A percentile compares a stretch with the other conserved stretches of the same genome.
Evolutionary conservation across 352 stramenopile genomes (phyloP).

Genomic region (Pilasporangium apinafurcum): DNA sequence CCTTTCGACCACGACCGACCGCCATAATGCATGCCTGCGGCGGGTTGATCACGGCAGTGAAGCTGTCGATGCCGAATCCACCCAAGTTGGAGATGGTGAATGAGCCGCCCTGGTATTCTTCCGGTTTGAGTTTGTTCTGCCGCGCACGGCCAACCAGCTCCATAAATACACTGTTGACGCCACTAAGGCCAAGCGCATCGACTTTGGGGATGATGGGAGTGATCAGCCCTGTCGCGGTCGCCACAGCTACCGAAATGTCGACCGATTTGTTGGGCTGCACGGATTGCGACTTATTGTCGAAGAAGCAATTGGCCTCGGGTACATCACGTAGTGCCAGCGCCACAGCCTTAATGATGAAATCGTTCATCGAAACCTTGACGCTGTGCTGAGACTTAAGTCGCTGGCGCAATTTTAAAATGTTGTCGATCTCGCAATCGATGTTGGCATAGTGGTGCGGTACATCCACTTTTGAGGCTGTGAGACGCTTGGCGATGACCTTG

Average conservation of each 20-base stretch:
- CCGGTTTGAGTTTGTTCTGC: conserved; percentile 96
- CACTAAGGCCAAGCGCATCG: conserved; percentile 90
- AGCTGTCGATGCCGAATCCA: conserved; percentile 97
- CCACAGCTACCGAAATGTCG: conserved; percentile 98
- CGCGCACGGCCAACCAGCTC: conserved; percentile 95
- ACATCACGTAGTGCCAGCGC: conserved; percentile 97
- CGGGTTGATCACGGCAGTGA: conserved; percentile 98
- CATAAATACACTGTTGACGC: conserved; percentile 95
- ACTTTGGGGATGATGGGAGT: conserved; percentile 96
- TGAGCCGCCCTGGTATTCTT: conserved; percentile 98
- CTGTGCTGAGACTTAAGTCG: conserved; percentile 89
- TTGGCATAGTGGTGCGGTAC: conserved; percentile 97
- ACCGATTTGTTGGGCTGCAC: conserved; percentile 86
- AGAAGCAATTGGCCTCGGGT: conserved; percentile 89
- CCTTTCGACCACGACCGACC: conserved; percentile 90
- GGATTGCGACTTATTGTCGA: conserved; percentile 46
- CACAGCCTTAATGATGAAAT: conserved; percentile 97
- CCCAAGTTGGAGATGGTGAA: conserved; percentile 99
- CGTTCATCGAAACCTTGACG: conserved; percentile 98
- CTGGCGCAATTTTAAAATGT: conserved; percentile 88
- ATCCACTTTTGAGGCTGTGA: conserved; percentile 95
- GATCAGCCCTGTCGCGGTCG: conserved; percentile 96
- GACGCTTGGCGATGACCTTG: conserved; percentile 97
- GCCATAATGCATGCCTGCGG: conserved; percentile 98
- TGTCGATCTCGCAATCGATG: conserved; percentile 95